Conservation (phyloP, 2,329 filamentous ascomycete genomes). For the Neospermospora avenae region DNA sequence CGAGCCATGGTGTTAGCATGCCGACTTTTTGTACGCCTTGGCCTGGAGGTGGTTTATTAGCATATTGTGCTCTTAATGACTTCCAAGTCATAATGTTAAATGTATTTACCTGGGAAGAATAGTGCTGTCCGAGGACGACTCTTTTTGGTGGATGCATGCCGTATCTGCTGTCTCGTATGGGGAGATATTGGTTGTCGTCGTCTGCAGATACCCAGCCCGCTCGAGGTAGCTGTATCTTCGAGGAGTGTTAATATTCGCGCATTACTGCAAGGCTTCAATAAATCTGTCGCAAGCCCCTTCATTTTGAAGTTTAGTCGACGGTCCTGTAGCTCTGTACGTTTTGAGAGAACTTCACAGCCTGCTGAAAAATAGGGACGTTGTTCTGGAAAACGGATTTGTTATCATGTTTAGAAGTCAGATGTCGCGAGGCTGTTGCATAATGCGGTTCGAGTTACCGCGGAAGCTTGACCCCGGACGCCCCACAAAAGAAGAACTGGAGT, state of each 20-base stretch:
- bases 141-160: slow-evolving; percentile 27
- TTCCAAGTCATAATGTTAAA: neutral
- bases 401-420: slow-evolving; percentile 2
- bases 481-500: slow-evolving; percentile 1
- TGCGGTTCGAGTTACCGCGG: slow-evolving; percentile 13
- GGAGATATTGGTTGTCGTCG: neutral
- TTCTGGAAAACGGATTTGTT: neutral
- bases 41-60: slow-evolving; percentile 46
- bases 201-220: neutral
- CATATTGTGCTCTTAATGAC: neutral
- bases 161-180: slow-evolving; percentile 10
- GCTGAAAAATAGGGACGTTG: neutral
- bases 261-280: slow-evolving; percentile 19
- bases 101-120: slow-evolving; percentile 37
- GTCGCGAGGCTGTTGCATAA: slow-evolving; percentile 10
- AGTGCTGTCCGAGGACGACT: slow-evolving; percentile 35
- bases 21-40: slow-evolving; percentile 87
- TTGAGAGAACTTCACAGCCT: neutral
- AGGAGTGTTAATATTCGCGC: slow-evolving; percentile 10
- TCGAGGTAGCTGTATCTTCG: neutral
- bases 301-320: slow-evolving; percentile 16
- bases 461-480: slow-evolving; percentile 10
- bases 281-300: slow-evolving; percentile 28
- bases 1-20: slow-evolving; percentile 83
- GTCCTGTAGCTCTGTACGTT: neutral